Conservation (phyloP, 106 monocot species). For the Platanthera guangdongensis region DNA sequence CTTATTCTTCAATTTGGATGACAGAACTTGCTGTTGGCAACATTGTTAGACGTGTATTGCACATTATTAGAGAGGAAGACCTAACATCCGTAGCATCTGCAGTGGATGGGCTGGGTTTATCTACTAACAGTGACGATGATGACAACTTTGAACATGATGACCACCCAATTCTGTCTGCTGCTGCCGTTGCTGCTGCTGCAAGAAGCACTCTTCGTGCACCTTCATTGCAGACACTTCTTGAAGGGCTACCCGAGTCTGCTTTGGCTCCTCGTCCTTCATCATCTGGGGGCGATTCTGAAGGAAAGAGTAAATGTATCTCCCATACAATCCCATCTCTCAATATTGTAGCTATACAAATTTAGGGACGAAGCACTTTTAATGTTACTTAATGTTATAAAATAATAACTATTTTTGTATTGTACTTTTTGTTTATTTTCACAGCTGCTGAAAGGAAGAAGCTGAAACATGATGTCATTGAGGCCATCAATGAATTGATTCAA, state of each 20-base stretch:
- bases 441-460: slow-evolving; percentile 80
- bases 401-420: slow-evolving; percentile 7
- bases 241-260: slow-evolving; percentile 49
- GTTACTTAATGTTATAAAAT: neutral
- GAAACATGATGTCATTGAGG: slow-evolving; percentile 88
- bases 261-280: slow-evolving; percentile 41
- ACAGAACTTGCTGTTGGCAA: slow-evolving; percentile 97
- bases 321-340: neutral
- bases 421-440: slow-evolving; percentile 10
- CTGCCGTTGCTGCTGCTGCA: slow-evolving; percentile 76
- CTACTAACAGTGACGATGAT: slow-evolving; percentile 82
- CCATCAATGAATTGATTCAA: slow-evolving; percentile 85
- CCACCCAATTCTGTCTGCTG: slow-evolving; percentile 55
- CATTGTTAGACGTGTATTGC: slow-evolving; percentile 84
- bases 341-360: neutral
- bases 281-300: slow-evolving; percentile 89
- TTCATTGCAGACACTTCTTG: slow-evolving; percentile 95
- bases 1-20: neutral
- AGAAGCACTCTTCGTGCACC: slow-evolving; percentile 90
- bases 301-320: slow-evolving; percentile 80
- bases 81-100: slow-evolving; percentile 55
- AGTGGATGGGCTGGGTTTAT: slow-evolving; percentile 48
- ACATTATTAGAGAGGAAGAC: slow-evolving; percentile 96
- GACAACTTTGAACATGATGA: slow-evolving; percentile 38
- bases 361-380: neutral